Evolutionary conservation across 2,329 filamentous ascomycete species (phyloP), one percentile per base, ranked within the genome.

Genomic region (Fusarium pseudograminearum): DNA sequence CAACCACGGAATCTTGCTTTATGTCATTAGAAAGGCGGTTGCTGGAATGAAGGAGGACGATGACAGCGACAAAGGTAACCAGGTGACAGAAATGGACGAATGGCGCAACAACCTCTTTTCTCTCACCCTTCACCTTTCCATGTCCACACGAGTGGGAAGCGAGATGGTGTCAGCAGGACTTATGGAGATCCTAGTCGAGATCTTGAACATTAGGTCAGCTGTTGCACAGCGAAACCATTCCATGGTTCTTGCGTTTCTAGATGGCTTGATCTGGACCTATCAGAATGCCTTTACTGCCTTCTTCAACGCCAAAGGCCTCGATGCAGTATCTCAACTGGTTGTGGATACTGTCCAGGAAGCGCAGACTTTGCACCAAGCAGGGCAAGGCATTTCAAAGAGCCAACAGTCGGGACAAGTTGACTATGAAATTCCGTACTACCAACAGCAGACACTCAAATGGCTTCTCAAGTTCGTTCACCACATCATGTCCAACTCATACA

Each of bases 391-490:
- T 66, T 87, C 89, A 9, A 80, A 85, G 14, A 84, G 90, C 52
- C 81, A 84, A 54, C 93, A 92, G 79, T 97, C 94, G 12, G 90
- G 91, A 58, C 87, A 92, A 28, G 93, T 97, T 45, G 97, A 99
- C 80, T 99, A 98, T 77, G 88, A 93, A 74, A 94, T 98, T 55
- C 93, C 94, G 0, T 98, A 93, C 78, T 93, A 94, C 77, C 92
- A 97, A 72, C 96, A 98, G 77, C 93, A 97, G 78, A 95, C 93
- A 20, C 85, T 99, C 31, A 94, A 97, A 76, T 97, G 93, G 89
- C 84, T 98, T 45, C 91, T 99, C 79, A 98, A 97, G 79, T 97
- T 98, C 76, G 91, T 97, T 67, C 94, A 97, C 73, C 94, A 98
- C 78, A 91, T 98, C 82, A 97, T 98, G 91, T 91, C 81, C 79